Evolutionary conservation across 192 early-diverging fungal genomes (phyloP), one percentile per base, ranked within the genome.

Genomic region (Coemansia sp.): DNA sequence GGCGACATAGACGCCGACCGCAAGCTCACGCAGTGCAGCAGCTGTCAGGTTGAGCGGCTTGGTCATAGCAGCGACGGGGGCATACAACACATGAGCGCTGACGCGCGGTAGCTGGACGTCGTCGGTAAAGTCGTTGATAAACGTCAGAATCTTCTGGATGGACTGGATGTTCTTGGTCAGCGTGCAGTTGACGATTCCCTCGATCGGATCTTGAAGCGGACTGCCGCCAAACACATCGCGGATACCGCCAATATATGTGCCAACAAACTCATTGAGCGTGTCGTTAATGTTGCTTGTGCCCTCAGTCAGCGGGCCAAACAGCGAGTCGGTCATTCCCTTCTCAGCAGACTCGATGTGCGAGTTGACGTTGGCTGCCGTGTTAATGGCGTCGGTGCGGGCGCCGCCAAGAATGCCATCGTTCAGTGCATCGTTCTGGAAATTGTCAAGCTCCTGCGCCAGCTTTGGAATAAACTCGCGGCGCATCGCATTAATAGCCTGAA

Each of bases 151-250:
- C 45, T 70, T 74, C 23, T 74, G 68, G 1, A 83, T 27, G 1
- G 75, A 51, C 19, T 65, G 55, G 29, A 83, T 67, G 39, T 83
- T 66, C 63, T 72, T 72, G 25, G 76, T 75, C 56, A 83, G 50
- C 22, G 81, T 74, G 49, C 81, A 83, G 67, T 83, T 83, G 43
- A 83, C 69, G 2, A 83, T 47, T 21, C 76, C 81, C 64, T 78
- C 72, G 45, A 78, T 70, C 0, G 75, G 65, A 5, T 66, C 22
- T 23, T 70, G 49, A 2, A 83, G 62, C 4, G 67, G 66, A 0
- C 66, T 83, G 49, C 64, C 69, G 22, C 65, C 63, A 67, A 83
- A 83, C 2, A 75, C 65, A 1, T 58, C 54, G 37, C 67, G 65
- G 6, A 83, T 69, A 7, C 67, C 69, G 43, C 32, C 48, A 29